Base-by-base conservation (phyloP, 139 green algal genomes). In the Micromonas pusilla region DNA sequence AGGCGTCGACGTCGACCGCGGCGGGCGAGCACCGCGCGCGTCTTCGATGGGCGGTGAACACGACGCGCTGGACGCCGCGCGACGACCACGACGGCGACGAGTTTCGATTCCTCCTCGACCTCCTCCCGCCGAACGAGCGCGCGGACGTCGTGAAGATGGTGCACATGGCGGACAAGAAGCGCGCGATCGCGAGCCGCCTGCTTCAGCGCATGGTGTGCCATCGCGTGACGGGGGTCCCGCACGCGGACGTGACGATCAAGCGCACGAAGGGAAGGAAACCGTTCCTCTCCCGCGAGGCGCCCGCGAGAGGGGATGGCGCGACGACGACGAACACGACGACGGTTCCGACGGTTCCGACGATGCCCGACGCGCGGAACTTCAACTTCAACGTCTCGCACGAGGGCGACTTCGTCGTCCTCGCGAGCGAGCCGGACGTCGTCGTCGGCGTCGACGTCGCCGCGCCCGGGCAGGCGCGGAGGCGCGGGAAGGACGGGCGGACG, bases 371-470 rank as follows among this genome's bases (percentile, higher is more conserved):
- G 38, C 90, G 87, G 31, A 95, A 94, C 81, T 93, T 92, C 83
- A 96, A 96, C 71, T 96, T 90, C 81, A 96, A 94, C 70, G 89
- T 93, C 5, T 90, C 86, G 0, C 91, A 96, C 78, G 91, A 96
- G 81, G 91, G 91, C 0, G 80, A 92, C 70, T 95, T 87, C 73
- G 91, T 96, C 1, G 86, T 91, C 20, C 80, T 96, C 26, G 91
- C 87, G 0, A 81, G 79, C 1, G 91, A 96, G 70, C 81, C 85
- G 25, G 9, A 89, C 4, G 60, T 33, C 19, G 38, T 96, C 0
- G 87, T 83, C 74, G 91, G 91, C 20, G 87, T 92, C 20, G 91
- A 96, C 80, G 88, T 96, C 20, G 86, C 88, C 34, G 88, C 89
- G 6, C 91, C 91, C 19, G 81, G 86, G 33, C 79, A 88, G 60